A percentile compares a stretch with the other conserved stretches of the same genome.
Evolutionary conservation across 768 basidiomycete species (phyloP).

Genomic region (Termitomyces sp.): DNA sequence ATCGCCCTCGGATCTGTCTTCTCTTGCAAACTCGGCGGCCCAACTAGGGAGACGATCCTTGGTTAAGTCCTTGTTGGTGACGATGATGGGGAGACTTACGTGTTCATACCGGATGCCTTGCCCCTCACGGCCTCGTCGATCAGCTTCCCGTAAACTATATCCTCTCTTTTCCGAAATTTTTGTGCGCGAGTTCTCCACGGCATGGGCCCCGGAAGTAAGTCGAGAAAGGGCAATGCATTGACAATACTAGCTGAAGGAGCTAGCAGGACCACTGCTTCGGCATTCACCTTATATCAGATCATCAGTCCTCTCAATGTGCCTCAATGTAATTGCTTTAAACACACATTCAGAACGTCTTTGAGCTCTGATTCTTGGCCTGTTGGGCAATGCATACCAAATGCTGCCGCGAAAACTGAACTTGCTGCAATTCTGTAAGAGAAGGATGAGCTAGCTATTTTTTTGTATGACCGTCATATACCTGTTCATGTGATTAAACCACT

Average conservation of each 20-base stretch:
- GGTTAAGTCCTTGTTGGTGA: background rate
- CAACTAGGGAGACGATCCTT: background rate
- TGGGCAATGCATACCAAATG: background rate
- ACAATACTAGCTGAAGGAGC: background rate
- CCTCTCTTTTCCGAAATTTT: background rate
- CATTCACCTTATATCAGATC: background rate
- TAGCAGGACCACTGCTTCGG: background rate
- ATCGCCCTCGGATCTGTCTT: background rate
- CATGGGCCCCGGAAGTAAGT: background rate
- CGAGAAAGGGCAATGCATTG: background rate
- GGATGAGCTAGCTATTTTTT: background rate
- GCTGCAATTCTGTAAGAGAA: background rate
- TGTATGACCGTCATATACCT: background rate
- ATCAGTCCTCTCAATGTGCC: background rate
- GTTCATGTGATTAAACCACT: constrained; percentile 2
- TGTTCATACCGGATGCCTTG: background rate
- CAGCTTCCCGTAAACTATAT: background rate
- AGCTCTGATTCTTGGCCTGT: background rate
- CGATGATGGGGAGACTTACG: background rate
- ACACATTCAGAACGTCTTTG: background rate
- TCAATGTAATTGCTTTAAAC: background rate
- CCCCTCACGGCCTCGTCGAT: background rate
- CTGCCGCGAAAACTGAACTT: background rate
- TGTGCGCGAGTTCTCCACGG: background rate
- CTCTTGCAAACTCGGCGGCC: background rate